phyloP scores from a whole-genome alignment of 495 filamentous ascomycete genomes.

The Elaphomyces granulatus region DNA sequence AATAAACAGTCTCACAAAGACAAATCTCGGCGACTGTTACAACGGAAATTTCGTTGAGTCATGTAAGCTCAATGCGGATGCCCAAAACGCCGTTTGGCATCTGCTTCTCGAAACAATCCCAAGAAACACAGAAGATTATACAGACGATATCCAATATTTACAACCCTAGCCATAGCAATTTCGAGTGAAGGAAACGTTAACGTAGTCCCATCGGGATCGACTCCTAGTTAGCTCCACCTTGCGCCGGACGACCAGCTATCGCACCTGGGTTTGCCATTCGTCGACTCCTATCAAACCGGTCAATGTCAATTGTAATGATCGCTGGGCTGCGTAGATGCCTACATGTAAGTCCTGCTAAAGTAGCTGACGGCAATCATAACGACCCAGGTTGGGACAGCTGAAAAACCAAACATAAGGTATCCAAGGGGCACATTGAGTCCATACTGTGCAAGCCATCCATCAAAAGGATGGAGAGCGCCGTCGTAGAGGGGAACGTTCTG shows the following conservation, averaged over 20 bases:
- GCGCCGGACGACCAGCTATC: slow-evolving; percentile 9
- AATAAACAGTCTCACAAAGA: too few species aligned
- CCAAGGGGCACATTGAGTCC: slow-evolving; percentile 51
- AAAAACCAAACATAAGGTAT: slow-evolving; percentile 48
- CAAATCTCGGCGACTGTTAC: too few species aligned
- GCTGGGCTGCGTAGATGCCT: too few species aligned
- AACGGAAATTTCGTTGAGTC: too few species aligned
- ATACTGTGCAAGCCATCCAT: slow-evolving; percentile 53
- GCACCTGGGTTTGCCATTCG: slow-evolving; percentile 22
- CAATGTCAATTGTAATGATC: too few species aligned
- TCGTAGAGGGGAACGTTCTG: slow-evolving; percentile 43
- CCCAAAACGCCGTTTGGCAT: not conserved
- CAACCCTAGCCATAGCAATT: slow-evolving; percentile 13
- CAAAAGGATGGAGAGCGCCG: slow-evolving; percentile 66
- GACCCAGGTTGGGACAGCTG: slow-evolving; percentile 49
- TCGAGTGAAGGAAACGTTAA: slow-evolving; percentile 4
- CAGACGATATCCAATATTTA: slow-evolving; percentile 14
- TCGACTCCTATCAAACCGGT: slow-evolving; percentile 24
- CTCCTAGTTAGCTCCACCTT: slow-evolving; percentile 13
- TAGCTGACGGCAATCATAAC: slow-evolving; percentile 75
- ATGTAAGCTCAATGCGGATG: too few species aligned
- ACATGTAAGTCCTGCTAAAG: slow-evolving; percentile 76
- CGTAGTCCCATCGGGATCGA: slow-evolving; percentile 8
- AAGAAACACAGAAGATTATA: not conserved
- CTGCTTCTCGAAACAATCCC: not conserved